Evolutionary conservation across 2,329 filamentous ascomycete genomes (phyloP).

Genomic region (Thielaviopsis ethacetica): DNA sequence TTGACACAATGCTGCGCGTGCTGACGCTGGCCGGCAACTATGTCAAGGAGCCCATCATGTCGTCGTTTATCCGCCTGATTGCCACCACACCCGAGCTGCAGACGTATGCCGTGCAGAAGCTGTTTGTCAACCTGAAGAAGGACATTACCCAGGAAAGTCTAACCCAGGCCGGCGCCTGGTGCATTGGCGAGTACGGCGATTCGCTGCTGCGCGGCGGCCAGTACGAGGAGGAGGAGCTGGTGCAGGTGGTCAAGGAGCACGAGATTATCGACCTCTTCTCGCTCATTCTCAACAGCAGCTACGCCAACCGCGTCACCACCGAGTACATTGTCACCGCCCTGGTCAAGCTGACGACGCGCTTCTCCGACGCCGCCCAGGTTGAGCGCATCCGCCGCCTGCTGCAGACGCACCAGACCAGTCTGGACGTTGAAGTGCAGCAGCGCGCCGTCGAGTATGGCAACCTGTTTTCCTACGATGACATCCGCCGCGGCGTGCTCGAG

Average conservation of each 20-base stretch:
- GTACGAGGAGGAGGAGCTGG: slow-evolving; percentile 73
- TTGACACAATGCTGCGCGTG: slow-evolving; percentile 92
- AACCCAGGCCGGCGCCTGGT: slow-evolving; percentile 87
- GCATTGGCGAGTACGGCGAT: slow-evolving; percentile 93
- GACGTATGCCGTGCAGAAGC: slow-evolving; percentile 89
- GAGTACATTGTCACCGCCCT: slow-evolving; percentile 93
- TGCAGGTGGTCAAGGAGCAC: slow-evolving; percentile 62
- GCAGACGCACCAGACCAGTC: slow-evolving; percentile 61
- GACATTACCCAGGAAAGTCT: slow-evolving; percentile 96
- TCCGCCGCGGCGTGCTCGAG: slow-evolving; percentile 79
- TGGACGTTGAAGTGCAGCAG: slow-evolving; percentile 93
- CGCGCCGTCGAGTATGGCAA: slow-evolving; percentile 90
- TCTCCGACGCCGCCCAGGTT: slow-evolving; percentile 70
- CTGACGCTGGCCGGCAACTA: slow-evolving; percentile 89
- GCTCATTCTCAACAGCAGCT: slow-evolving; percentile 85
- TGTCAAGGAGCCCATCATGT: slow-evolving; percentile 94
- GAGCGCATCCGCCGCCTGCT: slow-evolving; percentile 71
- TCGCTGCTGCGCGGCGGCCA: slow-evolving; percentile 74
- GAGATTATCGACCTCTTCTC: slow-evolving; percentile 89
- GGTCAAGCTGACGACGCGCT: slow-evolving; percentile 84
- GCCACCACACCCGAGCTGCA: slow-evolving; percentile 89
- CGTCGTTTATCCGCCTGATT: slow-evolving; percentile 88
- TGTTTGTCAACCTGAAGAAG: slow-evolving; percentile 80
- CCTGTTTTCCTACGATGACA: slow-evolving; percentile 77
- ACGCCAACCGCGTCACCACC: slow-evolving; percentile 75